Evolutionary conservation across 2,329 filamentous ascomycete species (phyloP), one percentile per base, ranked within the genome.

Genomic region (Xylaria sp.): DNA sequence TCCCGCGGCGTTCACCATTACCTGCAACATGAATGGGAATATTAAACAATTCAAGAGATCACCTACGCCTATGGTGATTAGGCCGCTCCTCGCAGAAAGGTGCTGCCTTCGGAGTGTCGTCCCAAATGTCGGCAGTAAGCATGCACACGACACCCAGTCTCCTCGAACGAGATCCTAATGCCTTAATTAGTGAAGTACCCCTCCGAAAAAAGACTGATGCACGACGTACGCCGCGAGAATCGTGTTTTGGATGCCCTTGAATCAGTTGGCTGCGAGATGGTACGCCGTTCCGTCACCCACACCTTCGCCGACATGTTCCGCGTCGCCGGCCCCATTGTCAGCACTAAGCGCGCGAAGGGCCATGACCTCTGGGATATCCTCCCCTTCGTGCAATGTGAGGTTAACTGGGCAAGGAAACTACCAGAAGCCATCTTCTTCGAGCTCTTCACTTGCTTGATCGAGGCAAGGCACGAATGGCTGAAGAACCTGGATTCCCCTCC

Each of bases 381-480:
- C 7, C 52, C 52, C 4, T 7, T 4, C 7, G 52, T 46, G 12
- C 52, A 56, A 28, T 3, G 12, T 1, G 14, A 56, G 12, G 23
- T 46, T 23, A 17, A 35, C 31, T 56, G 52, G 52, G 52, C 52
- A 5, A 12, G 23, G 15, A 2, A 4, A 3, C 12, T 56, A 3
- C 42, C 52, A 12, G n/a, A 46, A 23, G 28, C 40, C 6, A 45
- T 25, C 5, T 58, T 58, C 47, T 58, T 58, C 17, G 56, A 58
- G 19, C 19, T 58, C 7, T 58, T 58, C 12, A 45, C 40, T 2
- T 52, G 46, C 14, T 19, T 58, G 2, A 28, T 58, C 2, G 19
- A 43, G 19, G 56, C 56, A 15, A 46, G 56, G 7, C 19, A 46
- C 14, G 19, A 45, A 23, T 43, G 56, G 38, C 25, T 17, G 15